Percentiles rank a stretch among this genome's conserved stretches.
These are phyloP conservation scores for Corynascus novoguineensis DNA, from an alignment of 495 filamentous ascomycete species.

Conservation along the genomic window DNA sequence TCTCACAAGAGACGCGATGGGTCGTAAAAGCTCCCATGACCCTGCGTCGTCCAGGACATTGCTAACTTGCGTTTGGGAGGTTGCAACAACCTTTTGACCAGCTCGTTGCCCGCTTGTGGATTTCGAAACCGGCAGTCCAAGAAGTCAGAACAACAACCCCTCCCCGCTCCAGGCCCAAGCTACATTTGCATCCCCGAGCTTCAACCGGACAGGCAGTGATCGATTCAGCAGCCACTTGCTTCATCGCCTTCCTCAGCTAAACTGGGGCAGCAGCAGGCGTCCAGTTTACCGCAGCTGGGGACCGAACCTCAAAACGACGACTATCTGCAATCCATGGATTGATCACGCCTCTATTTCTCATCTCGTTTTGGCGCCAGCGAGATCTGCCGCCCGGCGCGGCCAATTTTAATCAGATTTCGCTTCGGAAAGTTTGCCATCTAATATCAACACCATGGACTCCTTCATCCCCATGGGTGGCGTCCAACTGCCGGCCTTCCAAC, in stretches of 20 bases:
- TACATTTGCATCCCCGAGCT: no score
- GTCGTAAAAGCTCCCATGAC: constrained; percentile 3
- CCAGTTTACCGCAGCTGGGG: no score
- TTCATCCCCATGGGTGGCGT: constrained; percentile 42
- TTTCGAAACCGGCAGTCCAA: neutral
- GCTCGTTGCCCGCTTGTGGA: neutral
- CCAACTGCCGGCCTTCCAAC: constrained; percentile 50
- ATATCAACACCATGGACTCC: constrained; percentile 40
- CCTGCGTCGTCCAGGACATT: neutral
- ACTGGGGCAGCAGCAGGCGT: neutral
- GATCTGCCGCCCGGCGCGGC: neutral
- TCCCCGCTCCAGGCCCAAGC: neutral
- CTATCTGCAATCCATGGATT: neutral
- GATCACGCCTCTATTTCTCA: no score
- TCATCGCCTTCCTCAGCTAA: neutral
- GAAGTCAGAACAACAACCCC: neutral
- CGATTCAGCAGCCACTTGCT: neutral
- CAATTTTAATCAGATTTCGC: neutral
- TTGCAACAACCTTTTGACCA: neutral
- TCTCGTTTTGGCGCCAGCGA: neutral
- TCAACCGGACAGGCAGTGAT: neutral
- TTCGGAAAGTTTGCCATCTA: neutral
- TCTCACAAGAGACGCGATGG: neutral
- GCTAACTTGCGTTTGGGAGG: neutral
- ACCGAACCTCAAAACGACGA: no score